Percentiles rank a stretch among this genome's conserved stretches.
Evolutionary conservation across 2,329 filamentous ascomycete species (phyloP).

Genomic region (Penicillium hordei): DNA sequence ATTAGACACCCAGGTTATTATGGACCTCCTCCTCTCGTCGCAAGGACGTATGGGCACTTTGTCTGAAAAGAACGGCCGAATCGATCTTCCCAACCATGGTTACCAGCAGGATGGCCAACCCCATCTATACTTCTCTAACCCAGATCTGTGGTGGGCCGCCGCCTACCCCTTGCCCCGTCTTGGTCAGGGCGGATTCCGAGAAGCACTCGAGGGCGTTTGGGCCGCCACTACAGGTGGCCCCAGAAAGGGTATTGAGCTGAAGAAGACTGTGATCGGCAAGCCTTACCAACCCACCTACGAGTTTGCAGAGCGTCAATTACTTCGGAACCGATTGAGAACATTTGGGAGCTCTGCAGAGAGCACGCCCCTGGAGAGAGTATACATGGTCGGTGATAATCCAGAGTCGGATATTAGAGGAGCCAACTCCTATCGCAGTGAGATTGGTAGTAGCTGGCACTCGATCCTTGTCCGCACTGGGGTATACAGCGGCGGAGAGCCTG

Average conservation of each 20-base stretch:
- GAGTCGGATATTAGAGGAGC: constrained; percentile 89
- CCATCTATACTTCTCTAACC: constrained; percentile 80
- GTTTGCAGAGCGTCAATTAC: constrained; percentile 75
- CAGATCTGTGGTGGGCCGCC: constrained; percentile 86
- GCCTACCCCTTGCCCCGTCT: constrained; percentile 81
- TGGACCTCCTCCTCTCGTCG: constrained; percentile 77
- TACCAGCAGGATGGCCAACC: constrained; percentile 83
- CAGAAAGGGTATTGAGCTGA: constrained; percentile 55
- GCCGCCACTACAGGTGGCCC: constrained; percentile 63
- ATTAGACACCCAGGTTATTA: constrained; percentile 78
- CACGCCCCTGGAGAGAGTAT: constrained; percentile 67
- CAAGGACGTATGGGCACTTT: constrained; percentile 79
- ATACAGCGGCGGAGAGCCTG: constrained; percentile 60
- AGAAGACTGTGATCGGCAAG: constrained; percentile 75
- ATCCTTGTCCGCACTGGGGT: constrained; percentile 81
- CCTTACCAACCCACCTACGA: constrained; percentile 74
- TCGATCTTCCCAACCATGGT: constrained; percentile 66
- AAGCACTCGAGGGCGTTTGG: constrained; percentile 80
- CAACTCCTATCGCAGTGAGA: constrained; percentile 67
- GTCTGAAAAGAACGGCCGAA: constrained; percentile 68
- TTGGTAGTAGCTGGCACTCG: constrained; percentile 72
- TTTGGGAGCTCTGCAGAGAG: constrained; percentile 38
- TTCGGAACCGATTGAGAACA: constrained; percentile 56
- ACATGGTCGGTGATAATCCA: constrained; percentile 92
- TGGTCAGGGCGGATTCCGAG: constrained; percentile 87